Evolutionary conservation across 2,329 filamentous ascomycete species (phyloP), one percentile per base, ranked within the genome.

Genomic region (Berkeleyomyces basicola): DNA sequence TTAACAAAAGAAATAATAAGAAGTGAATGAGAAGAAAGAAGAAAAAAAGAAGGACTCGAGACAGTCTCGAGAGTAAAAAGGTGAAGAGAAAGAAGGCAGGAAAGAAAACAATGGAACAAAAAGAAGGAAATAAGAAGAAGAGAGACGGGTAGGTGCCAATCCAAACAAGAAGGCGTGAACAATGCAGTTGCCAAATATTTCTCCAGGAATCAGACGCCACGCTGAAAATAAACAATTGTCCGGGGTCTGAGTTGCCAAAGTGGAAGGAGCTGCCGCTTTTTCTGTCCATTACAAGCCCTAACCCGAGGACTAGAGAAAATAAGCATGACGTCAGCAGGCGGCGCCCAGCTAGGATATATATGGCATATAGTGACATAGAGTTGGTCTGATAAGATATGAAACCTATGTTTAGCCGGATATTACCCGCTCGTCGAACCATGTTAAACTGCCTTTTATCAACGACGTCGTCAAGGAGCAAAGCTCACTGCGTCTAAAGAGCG

Each of bases 91-190:
- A 61, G 47, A 61, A 65, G 3, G 61, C 65, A 10, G 61, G 68
- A 0, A 51, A 69, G 0, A 64, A 67, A 39, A 55, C 16, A 5
- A 69, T 68, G 42, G 63, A 67, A 39, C 43, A 58, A 11, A 49
- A 67, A 10, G 2, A 67, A 58, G 9, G 44, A 59, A 0, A 57
- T 33, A 4, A 65, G 64, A 14, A 65, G 62, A 23, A 7, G 39
- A 16, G 46, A 44, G 37, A 58, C 23, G 23, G 23, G 23, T 23
- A 23, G 23, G 23, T 23, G 23, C 23, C 23, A 1, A 51, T 2
- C 11, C 37, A 42, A 61, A 60, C 3, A 9, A 58, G 14, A 39
- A 43, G 7, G 1, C 16, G 33, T 10, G 7, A 37, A 16, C 16
- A 46, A 37, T 44, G 58, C 58, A 55, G 49, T 55, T 55, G 49